Evolutionary conservation across 768 basidiomycete genomes (phyloP).

Genomic region (Boletus patriciae): DNA sequence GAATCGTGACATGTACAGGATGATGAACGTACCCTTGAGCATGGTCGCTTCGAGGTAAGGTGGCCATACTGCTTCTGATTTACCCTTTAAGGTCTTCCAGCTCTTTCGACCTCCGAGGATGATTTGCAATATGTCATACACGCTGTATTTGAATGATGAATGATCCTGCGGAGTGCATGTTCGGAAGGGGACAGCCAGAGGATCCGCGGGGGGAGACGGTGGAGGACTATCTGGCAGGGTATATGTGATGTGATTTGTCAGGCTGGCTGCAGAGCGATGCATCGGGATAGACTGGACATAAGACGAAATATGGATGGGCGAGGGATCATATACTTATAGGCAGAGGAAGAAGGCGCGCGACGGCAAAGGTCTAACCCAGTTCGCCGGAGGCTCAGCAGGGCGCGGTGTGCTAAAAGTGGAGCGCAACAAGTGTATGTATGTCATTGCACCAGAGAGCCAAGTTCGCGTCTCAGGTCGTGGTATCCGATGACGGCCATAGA

Average conservation of each 20-base stretch:
- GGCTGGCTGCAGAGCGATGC: constrained; percentile 6
- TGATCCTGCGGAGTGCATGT: constrained; percentile 14
- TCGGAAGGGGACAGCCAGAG: neutral
- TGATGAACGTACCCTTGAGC: constrained; percentile 57
- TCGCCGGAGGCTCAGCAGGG: constrained; percentile 22
- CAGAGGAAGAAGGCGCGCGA: neutral
- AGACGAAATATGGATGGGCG: neutral
- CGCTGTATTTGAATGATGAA: constrained; percentile 22
- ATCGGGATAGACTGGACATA: constrained; percentile 16
- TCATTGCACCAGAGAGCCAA: constrained; percentile 1
- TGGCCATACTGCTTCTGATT: constrained; percentile 75
- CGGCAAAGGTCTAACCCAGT: constrained; percentile 20
- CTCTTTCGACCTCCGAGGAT: constrained; percentile 69
- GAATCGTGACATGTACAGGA: constrained; percentile 12
- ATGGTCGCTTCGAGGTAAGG: constrained; percentile 75
- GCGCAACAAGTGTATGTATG: constrained; percentile 10
- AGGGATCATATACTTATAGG: constrained; percentile 27
- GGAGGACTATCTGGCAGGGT: neutral
- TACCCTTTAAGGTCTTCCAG: constrained; percentile 71
- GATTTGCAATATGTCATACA: constrained; percentile 58
- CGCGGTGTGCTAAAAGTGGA: constrained; percentile 16
- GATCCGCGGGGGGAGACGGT: constrained; percentile 1
- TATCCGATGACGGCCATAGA: constrained; percentile 1
- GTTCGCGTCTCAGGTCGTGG: neutral
- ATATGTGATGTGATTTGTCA: constrained; percentile 6